Base-by-base conservation (phyloP, 768 basidiomycete species). In the Pisolithus tinctorius region DNA sequence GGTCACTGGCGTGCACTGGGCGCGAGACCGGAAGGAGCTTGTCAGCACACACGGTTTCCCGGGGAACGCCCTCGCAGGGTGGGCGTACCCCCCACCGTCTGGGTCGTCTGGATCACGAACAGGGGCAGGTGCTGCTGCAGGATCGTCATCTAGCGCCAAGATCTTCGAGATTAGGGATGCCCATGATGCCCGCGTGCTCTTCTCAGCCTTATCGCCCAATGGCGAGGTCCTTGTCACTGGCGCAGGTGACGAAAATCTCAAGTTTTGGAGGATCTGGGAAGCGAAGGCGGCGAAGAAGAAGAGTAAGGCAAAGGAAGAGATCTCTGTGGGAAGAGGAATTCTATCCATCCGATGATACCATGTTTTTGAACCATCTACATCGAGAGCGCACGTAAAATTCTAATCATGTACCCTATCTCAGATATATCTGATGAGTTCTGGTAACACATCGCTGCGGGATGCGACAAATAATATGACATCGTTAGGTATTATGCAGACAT, bases 41-140 rank as follows among this genome's bases (percentile, higher is more conserved):
- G 65, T 96, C 16, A 88, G 86, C 26, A 96, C 95, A 0, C 96
- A 98, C 62, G 95, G 96, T 0, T 95, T 90, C 69, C 95, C 96
- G 3, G 89, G 86, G 20, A 90, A 92, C 65, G 78, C 82, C 13
- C 70, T 92, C 64, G 83, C 87, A 78, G 69, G 92, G 8, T 90
- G 91, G 66, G 77, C 79, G 0, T 99, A 97, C 67, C 96, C 96
- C 0, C 66, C 65, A 34, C 11, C 58, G 4, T 54, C 63, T 11
- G 45, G 55, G 1, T 47, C 53, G 23, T 80, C 81, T 20, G 76
- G 93, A 70, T 82, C 84, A 42, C 81, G 88, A 48, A 80, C 95
- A 7, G 83, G 82, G 6, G 55, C 27, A 1, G 25, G 55, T 1
- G 49, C 49, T 11, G 88, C 6, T 8, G 44, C 48, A 6, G 20